These are phyloP conservation scores for Mycena kentingensis DNA, from an alignment of 768 basidiomycete genomes.

Conservation along the genomic window DNA sequence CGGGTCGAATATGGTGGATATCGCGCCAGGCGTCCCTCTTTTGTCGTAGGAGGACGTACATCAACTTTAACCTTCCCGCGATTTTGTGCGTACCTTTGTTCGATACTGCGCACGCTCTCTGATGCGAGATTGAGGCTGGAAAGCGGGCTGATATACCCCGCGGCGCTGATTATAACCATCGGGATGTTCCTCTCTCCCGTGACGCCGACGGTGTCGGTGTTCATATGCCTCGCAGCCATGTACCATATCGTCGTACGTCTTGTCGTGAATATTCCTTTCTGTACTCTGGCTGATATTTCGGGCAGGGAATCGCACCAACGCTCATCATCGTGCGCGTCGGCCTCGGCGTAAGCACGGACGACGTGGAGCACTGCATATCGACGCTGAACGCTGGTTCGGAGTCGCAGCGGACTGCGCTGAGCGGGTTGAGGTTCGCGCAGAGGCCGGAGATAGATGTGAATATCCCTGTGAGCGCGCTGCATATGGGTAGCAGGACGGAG, in stretches of 20 bases:
- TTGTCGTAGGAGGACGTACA: not conserved
- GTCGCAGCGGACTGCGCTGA: too few relatives aligned
- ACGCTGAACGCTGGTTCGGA: too few relatives aligned
- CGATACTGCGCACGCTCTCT: not conserved
- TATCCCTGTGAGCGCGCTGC: too few relatives aligned
- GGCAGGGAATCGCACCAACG: constrained; percentile 9
- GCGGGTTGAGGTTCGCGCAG: too few relatives aligned
- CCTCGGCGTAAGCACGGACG: constrained; percentile 4
- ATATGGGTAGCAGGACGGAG: too few relatives aligned
- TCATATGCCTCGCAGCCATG: constrained; percentile 3
- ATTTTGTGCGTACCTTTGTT: constrained; percentile 1
- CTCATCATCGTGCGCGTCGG: constrained; percentile 11
- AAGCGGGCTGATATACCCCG: constrained; percentile 13
- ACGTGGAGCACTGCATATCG: constrained; percentile 3
- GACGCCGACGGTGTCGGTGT: constrained; percentile 6
- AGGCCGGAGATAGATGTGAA: too few relatives aligned
- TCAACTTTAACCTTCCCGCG: constrained; percentile 5
- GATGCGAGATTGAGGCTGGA: not conserved
- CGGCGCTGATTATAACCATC: not conserved
- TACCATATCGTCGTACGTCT: constrained; percentile 8
- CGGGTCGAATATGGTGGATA: constrained; percentile 15
- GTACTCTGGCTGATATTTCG: not conserved
- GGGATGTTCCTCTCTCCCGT: not conserved
- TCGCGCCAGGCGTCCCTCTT: not conserved
- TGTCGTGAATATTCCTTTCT: too few relatives aligned